Percentiles rank a stretch among this genome's conserved stretches.
phyloP scores from a whole-genome alignment of 805 yeast species.

The Zygotorulaspora danielsina region DNA sequence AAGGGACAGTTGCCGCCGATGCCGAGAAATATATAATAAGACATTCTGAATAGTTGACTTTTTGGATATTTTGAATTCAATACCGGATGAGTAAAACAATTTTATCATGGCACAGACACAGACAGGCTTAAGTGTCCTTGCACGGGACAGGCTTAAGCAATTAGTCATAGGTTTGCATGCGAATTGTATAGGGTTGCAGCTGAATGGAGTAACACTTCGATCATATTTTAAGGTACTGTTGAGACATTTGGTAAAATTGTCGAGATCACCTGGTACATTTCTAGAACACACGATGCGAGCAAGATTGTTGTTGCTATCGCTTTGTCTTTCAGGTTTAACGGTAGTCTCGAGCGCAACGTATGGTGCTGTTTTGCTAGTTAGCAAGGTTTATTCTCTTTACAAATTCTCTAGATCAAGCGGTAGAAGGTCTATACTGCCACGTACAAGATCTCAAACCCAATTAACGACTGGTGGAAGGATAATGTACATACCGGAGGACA shows the following conservation, averaged over 20 bases:
- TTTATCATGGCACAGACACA: background rate
- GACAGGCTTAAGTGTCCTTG: background rate
- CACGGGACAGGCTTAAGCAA: slow-evolving; percentile 8
- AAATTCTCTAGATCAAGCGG: slow-evolving; percentile 9
- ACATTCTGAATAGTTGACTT: too few relatives aligned
- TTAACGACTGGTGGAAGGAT: slow-evolving; percentile 33
- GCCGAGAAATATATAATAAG: too few relatives aligned
- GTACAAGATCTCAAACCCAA: slow-evolving; percentile 31
- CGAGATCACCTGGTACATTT: slow-evolving; percentile 23
- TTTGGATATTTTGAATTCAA: too few relatives aligned
- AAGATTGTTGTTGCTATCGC: slow-evolving; percentile 21
- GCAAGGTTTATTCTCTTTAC: slow-evolving; percentile 14
- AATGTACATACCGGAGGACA: slow-evolving; percentile 30
- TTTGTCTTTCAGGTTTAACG: slow-evolving; percentile 20
- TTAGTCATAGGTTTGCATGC: slow-evolving; percentile 15
- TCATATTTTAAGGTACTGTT: slow-evolving; percentile 18
- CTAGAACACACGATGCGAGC: slow-evolving; percentile 26
- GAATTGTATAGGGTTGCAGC: slow-evolving; percentile 24
- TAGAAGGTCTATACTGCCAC: slow-evolving; percentile 16
- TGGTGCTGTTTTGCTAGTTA: slow-evolving; percentile 13
- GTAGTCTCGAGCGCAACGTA: slow-evolving; percentile 21
- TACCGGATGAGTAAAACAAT: background rate
- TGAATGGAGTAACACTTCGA: slow-evolving; percentile 18
- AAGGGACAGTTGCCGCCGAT: background rate
- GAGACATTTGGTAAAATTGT: slow-evolving; percentile 21